Evolutionary conservation across 768 basidiomycete genomes (phyloP).

Genomic region (Termitomyces sp.): DNA sequence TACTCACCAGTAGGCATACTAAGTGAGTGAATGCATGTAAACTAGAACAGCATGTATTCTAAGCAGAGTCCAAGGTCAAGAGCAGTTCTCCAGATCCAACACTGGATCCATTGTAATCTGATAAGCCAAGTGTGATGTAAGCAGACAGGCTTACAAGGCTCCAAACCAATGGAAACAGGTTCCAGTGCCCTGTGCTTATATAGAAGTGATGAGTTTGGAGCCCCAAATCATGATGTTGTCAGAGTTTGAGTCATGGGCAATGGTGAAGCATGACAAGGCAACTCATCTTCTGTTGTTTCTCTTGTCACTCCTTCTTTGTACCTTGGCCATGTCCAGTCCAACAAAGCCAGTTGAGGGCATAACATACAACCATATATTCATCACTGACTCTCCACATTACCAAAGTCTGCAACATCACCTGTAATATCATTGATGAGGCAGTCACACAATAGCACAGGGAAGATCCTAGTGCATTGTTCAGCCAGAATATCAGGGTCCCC

Average conservation of each 20-base stretch:
- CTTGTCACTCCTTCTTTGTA: neutral
- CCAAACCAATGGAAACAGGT: too few species aligned
- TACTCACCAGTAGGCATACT: too few species aligned
- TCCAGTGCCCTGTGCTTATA: too few species aligned
- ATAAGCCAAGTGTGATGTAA: too few species aligned
- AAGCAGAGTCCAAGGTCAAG: too few species aligned
- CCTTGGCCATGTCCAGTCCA: conserved; percentile 2
- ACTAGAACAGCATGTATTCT: too few species aligned
- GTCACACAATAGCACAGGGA: conserved; percentile 1
- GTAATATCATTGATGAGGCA: conserved; percentile 1
- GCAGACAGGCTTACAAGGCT: too few species aligned
- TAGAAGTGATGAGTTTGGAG: too few species aligned
- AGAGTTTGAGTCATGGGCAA: neutral
- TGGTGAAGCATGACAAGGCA: neutral
- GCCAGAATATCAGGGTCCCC: neutral
- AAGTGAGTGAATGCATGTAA: too few species aligned
- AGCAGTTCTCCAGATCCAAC: too few species aligned
- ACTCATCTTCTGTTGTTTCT: neutral
- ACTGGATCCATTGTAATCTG: too few species aligned
- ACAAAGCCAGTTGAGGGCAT: neutral
- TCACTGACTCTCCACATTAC: conserved; percentile 2
- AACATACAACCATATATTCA: conserved; percentile 1
- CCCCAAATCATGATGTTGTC: too few species aligned
- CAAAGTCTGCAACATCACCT: neutral
- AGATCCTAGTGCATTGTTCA: conserved; percentile 1